Conservation (phyloP, 177 flowering plant species). For the Vitis hybrid region DNA sequence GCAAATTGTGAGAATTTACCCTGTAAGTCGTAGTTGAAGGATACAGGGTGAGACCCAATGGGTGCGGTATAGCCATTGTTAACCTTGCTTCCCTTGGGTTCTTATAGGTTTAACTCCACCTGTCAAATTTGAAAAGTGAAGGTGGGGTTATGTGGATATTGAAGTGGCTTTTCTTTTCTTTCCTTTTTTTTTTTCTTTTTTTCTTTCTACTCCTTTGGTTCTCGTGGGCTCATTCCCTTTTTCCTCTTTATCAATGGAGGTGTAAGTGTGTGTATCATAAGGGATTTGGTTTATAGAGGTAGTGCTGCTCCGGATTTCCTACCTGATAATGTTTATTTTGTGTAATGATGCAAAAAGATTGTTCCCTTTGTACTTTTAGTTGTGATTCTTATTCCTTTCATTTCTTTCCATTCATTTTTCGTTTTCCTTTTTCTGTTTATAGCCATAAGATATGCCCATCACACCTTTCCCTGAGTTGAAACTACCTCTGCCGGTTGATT, state of each 20-base stretch:
- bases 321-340: slow-evolving; percentile 18
- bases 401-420: too few relatives aligned
- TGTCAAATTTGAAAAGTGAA: slow-evolving; percentile 9
- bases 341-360: slow-evolving; percentile 21
- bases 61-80: slow-evolving; percentile 7
- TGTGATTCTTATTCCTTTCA: background rate
- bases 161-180: slow-evolving; percentile 17
- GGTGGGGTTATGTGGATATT: slow-evolving; percentile 22
- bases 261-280: slow-evolving; percentile 35
- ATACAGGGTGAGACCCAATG: slow-evolving; percentile 6
- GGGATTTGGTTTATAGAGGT: slow-evolving; percentile 19
- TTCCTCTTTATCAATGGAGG: slow-evolving; percentile 14
- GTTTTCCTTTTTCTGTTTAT: too few relatives aligned
- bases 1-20: slow-evolving; percentile 9
- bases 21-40: slow-evolving; percentile 8
- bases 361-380: background rate
- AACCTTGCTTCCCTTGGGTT: slow-evolving; percentile 10
- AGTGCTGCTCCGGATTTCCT: slow-evolving; percentile 19
- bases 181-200: too few relatives aligned
- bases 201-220: slow-evolving; percentile 4
- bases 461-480: too few relatives aligned
- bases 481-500: too few relatives aligned
- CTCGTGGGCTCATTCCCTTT: slow-evolving; percentile 11
- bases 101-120: slow-evolving; percentile 4
- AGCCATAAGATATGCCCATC: too few relatives aligned